phyloP scores from a whole-genome alignment of 257 asterid species.

The Knoxia roxburghii region DNA sequence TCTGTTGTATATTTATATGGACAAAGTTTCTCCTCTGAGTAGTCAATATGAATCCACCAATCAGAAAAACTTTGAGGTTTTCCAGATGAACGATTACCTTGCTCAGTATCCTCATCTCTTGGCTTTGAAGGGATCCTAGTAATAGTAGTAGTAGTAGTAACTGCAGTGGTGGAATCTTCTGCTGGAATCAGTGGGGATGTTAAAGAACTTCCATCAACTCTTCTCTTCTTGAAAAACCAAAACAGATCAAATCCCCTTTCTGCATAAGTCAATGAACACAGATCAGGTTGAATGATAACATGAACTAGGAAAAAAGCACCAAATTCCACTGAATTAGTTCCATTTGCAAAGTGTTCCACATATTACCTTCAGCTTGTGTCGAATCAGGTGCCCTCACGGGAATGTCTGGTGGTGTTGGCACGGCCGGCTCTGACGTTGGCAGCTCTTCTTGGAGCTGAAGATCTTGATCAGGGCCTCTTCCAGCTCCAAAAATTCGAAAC shows the following conservation, averaged over 20 bases:
- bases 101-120: background rate
- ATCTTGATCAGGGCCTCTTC: conserved; percentile 7
- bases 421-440: background rate
- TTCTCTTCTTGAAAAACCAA: background rate
- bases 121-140: background rate
- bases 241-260: background rate
- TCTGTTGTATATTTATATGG: conserved; percentile 27
- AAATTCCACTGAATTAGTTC: background rate
- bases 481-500: conserved; percentile 30
- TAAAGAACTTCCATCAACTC: background rate
- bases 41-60: background rate
- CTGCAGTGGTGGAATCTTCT: background rate
- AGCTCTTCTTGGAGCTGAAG: conserved; percentile 6
- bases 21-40: background rate
- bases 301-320: background rate
- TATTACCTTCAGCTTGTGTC: conserved; percentile 6
- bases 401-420: background rate
- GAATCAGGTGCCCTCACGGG: background rate
- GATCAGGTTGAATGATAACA: background rate
- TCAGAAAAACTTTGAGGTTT: background rate
- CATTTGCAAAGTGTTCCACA: background rate
- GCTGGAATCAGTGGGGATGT: conserved; percentile 5
- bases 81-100: background rate
- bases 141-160: background rate
- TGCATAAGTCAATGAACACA: background rate